Evolutionary conservation across 495 filamentous ascomycete species (phyloP), one percentile per base, ranked within the genome.

Genomic region (Penicillium ochrochloron): DNA sequence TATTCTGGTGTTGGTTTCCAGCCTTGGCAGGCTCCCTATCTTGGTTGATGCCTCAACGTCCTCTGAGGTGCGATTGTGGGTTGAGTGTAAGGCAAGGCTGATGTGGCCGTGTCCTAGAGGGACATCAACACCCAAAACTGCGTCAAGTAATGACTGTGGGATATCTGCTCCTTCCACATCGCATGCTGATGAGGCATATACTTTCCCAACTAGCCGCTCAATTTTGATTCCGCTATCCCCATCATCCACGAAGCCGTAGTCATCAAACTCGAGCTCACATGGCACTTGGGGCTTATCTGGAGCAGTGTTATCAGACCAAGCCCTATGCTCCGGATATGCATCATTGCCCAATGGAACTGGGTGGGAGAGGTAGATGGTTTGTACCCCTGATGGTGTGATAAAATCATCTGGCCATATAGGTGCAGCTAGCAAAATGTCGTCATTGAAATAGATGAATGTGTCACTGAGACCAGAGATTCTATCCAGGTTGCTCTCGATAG

Each of bases 251-350:
- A 60, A 21, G 3, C 39, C 31, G 57, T 50, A 50, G 25, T 60
- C 57, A 25, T 60, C 39, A 19, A 50, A 42, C 57, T 60, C 25
- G 17, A n/a, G 39, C 39, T 27, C 57, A 17, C 1, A 46, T 60
- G 23, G 9, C 23, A 34, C 1, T 60, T 60, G 17, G 57, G 57
- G n/a, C 12, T 19, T 60, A 27, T 50, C 44, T 12, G 57, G 25
- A 48, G 41, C 31, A 34, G n/a, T 23, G 21, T 27, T 17, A 2
- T 50, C 29, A 50, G 2, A 21, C 27, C 39, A 8, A 50, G 37
- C n/a, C 21, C 57, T 14, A 34, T 60, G 46, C 57, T 60, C 57
- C 39, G 57, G 57, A 60, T 60, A 60, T 60, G 57, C 57, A 60
- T 60, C 57, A 60, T 48, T 11, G n/a, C 57, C 57, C 29, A 60